Percentiles rank a stretch among this genome's conserved stretches.
Evolutionary conservation across 306 rosid genomes (phyloP).

Genomic region (Ziziphus jujuba): DNA sequence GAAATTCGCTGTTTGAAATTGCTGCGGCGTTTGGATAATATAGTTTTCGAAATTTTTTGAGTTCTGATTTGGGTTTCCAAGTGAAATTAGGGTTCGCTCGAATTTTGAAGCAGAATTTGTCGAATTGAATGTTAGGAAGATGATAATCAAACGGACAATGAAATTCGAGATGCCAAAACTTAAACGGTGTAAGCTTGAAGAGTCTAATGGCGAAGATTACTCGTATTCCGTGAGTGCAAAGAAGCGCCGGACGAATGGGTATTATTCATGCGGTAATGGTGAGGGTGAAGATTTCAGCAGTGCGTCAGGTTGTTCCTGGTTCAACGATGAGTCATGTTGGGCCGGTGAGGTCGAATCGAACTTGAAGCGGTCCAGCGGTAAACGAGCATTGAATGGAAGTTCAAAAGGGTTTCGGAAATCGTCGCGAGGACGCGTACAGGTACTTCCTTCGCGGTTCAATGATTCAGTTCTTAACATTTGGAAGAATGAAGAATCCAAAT

Average conservation of each 20-base stretch:
- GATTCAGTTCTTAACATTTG: slow-evolving; percentile 57
- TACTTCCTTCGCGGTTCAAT: slow-evolving; percentile 64
- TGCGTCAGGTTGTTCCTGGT: slow-evolving; percentile 61
- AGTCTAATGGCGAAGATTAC: slow-evolving; percentile 41
- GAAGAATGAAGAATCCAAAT: slow-evolving; percentile 41
- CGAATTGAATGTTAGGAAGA: slow-evolving; percentile 36
- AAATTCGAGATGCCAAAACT: slow-evolving; percentile 80
- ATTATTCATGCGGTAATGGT: slow-evolving; percentile 33
- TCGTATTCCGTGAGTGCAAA: slow-evolving; percentile 43
- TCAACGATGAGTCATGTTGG: slow-evolving; percentile 56
- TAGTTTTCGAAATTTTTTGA: slow-evolving; percentile 17
- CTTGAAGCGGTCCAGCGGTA: slow-evolving; percentile 34
- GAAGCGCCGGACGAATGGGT: slow-evolving; percentile 52
- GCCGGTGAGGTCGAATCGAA: slow-evolving; percentile 54
- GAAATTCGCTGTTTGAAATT: not conserved
- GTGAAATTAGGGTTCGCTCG: slow-evolving; percentile 59
- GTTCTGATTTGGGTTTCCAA: slow-evolving; percentile 18
- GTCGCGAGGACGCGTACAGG: slow-evolving; percentile 69
- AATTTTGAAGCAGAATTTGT: not conserved
- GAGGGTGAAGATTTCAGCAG: slow-evolving; percentile 58
- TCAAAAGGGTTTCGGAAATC: slow-evolving; percentile 40
- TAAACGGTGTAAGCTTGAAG: slow-evolving; percentile 76
- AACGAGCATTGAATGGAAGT: slow-evolving; percentile 21
- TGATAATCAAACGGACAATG: slow-evolving; percentile 69
- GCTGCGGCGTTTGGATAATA: not conserved